phyloP scores from a whole-genome alignment of 2,329 filamentous ascomycete genomes.

The Aspergillus arachidicola region DNA sequence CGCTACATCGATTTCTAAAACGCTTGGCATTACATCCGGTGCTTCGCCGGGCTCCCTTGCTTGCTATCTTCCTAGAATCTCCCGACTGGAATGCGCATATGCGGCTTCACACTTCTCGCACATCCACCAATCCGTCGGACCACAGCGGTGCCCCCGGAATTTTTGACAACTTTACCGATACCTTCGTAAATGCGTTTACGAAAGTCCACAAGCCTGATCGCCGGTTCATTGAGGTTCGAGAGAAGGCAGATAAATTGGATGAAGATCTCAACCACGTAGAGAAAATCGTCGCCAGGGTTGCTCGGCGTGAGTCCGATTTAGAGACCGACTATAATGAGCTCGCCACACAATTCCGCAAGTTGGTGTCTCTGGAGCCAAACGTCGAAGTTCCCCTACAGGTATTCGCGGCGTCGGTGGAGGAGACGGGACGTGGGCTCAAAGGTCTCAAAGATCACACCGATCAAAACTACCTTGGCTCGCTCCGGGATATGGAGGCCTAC shows the following conservation, averaged over 20 bases:
- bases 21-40: slow-evolving; percentile 86
- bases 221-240: slow-evolving; percentile 90
- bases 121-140: slow-evolving; percentile 52
- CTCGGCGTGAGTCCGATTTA: slow-evolving; percentile 82
- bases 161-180: slow-evolving; percentile 94
- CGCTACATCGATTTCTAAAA: slow-evolving; percentile 85
- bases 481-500: slow-evolving; percentile 96
- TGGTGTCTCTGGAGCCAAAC: slow-evolving; percentile 84
- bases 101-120: slow-evolving; percentile 72
- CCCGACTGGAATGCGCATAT: slow-evolving; percentile 97
- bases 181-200: slow-evolving; percentile 94
- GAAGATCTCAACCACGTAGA: slow-evolving; percentile 92
- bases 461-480: slow-evolving; percentile 88
- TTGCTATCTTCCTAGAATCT: slow-evolving; percentile 89
- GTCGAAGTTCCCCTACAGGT: slow-evolving; percentile 80
- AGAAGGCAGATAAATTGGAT: slow-evolving; percentile 89
- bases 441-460: slow-evolving; percentile 88
- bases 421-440: slow-evolving; percentile 76
- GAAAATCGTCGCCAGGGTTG: slow-evolving; percentile 91
- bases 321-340: slow-evolving; percentile 88
- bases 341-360: slow-evolving; percentile 90
- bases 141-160: slow-evolving; percentile 62
- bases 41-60: slow-evolving; percentile 76
- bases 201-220: slow-evolving; percentile 95
- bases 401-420: slow-evolving; percentile 84